Percentiles rank a stretch among this genome's conserved stretches.
Evolutionary conservation across 306 rosid species (phyloP).

Genomic region (Cicer arietinum): DNA sequence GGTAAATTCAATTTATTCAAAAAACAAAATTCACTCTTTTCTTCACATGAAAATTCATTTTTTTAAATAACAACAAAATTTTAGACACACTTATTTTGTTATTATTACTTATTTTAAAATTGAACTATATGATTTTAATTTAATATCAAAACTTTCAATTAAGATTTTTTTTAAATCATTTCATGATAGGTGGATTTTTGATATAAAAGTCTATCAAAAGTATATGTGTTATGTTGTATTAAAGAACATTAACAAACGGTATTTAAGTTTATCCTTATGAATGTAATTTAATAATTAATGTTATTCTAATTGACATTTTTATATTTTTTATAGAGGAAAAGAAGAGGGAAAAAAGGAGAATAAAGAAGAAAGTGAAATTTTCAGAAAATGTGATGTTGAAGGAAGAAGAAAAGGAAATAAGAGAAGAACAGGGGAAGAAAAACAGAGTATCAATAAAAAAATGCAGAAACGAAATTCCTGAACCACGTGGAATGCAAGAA

Average conservation of each 20-base stretch:
- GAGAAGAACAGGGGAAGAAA: constrained; percentile 45
- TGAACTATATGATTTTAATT: too few species aligned
- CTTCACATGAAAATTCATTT: neutral
- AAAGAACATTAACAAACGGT: neutral
- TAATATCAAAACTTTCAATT: too few species aligned
- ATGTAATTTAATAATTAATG: neutral
- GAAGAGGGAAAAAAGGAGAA: constrained; percentile 50
- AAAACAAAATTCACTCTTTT: neutral
- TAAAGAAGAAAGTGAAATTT: constrained; percentile 75
- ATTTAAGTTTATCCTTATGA: neutral
- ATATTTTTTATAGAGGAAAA: constrained; percentile 44
- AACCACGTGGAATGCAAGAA: constrained; percentile 44
- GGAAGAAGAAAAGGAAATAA: constrained; percentile 48
- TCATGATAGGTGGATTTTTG: neutral
- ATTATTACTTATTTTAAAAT: too few species aligned
- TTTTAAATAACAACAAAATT: neutral
- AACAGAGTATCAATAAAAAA: constrained; percentile 29
- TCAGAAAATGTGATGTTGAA: constrained; percentile 76
- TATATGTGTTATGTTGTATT: neutral
- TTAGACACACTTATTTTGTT: neutral
- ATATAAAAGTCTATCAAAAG: neutral
- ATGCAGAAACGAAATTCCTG: constrained; percentile 31
- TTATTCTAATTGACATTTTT: neutral
- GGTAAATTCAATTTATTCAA: constrained; percentile 42
- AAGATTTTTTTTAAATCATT: neutral